A percentile compares a stretch with the other conserved stretches of the same genome.
phyloP scores from a whole-genome alignment of 495 filamentous ascomycete species.

The Penicillium malachiteum region DNA sequence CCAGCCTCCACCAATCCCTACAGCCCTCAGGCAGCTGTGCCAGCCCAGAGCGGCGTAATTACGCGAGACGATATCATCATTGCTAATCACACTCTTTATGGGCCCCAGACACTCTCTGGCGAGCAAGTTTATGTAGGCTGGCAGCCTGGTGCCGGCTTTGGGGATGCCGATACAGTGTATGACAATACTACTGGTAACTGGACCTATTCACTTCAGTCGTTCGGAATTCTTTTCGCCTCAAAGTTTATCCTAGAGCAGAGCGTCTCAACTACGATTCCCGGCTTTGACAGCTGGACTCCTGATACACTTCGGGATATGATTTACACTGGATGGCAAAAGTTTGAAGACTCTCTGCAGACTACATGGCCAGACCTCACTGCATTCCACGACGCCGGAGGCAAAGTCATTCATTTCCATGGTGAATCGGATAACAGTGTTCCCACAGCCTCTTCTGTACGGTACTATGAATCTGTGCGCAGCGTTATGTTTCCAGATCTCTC shows the following conservation, averaged over 20 bases:
- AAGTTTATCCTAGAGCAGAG: conserved; percentile 25
- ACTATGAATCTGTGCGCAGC: conserved; percentile 48
- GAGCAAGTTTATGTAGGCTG: conserved; percentile 49
- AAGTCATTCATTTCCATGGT: conserved; percentile 53
- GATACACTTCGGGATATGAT: conserved; percentile 47
- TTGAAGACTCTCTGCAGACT: conserved; percentile 23
- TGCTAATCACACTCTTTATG: no score
- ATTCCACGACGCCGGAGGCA: conserved; percentile 48
- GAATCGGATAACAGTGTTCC: conserved; percentile 50
- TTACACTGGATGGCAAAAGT: conserved; percentile 8
- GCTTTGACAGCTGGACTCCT: conserved; percentile 44
- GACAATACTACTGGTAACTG: conserved; percentile 35
- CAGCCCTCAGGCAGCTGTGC: conserved; percentile 34
- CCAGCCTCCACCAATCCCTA: conserved; percentile 6
- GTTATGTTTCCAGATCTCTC: conserved; percentile 46
- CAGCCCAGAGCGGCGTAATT: no score
- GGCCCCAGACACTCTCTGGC: conserved; percentile 21
- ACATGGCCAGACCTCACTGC: conserved; percentile 46
- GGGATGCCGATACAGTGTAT: conserved; percentile 43
- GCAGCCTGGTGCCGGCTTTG: conserved; percentile 39
- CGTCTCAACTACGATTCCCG: conserved; percentile 19
- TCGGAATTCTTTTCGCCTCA: conserved; percentile 16
- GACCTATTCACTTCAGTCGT: conserved; percentile 36
- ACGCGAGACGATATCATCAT: no score
- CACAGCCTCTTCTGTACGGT: conserved; percentile 47